phyloP scores from a whole-genome alignment of 257 asterid genomes.

The Paraleonurus japonicus region DNA sequence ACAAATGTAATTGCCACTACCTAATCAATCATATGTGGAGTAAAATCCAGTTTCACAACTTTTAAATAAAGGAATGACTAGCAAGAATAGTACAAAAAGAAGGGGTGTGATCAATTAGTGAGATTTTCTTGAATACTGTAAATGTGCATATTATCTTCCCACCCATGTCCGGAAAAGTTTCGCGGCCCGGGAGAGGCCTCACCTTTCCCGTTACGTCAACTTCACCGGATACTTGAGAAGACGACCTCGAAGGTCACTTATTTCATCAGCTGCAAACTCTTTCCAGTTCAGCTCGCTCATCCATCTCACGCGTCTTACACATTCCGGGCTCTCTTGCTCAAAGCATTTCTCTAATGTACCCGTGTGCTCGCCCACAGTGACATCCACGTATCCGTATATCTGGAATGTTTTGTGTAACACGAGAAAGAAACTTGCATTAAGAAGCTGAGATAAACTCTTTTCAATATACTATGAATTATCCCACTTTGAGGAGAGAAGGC shows the following conservation, averaged over 20 bases:
- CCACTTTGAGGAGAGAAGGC: too few relatives aligned
- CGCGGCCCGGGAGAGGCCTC: slow-evolving; percentile 67
- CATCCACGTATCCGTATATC: slow-evolving; percentile 91
- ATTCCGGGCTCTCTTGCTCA: slow-evolving; percentile 65
- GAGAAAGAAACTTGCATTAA: background rate
- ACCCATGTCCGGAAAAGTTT: slow-evolving; percentile 87
- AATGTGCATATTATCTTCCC: slow-evolving; percentile 83
- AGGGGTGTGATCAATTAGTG: background rate
- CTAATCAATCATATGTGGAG: background rate
- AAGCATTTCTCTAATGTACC: slow-evolving; percentile 65
- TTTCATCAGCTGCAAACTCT: slow-evolving; percentile 63
- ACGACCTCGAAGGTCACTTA: slow-evolving; percentile 67
- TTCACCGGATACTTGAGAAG: slow-evolving; percentile 85
- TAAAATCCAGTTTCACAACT: background rate
- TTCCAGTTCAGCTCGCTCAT: slow-evolving; percentile 74
- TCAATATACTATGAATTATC: too few relatives aligned
- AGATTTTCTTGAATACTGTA: slow-evolving; percentile 51
- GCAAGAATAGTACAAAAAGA: background rate
- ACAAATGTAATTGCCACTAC: slow-evolving; percentile 9
- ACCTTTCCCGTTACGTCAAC: slow-evolving; percentile 78
- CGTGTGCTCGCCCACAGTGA: slow-evolving; percentile 87
- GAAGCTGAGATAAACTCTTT: background rate
- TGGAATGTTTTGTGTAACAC: slow-evolving; percentile 30
- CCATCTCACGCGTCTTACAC: slow-evolving; percentile 61
- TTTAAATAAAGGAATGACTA: background rate